Percentiles rank a stretch among this genome's conserved stretches.
Conservation (phyloP, 2,329 filamentous ascomycete genomes). For the Neurospora sp. region DNA sequence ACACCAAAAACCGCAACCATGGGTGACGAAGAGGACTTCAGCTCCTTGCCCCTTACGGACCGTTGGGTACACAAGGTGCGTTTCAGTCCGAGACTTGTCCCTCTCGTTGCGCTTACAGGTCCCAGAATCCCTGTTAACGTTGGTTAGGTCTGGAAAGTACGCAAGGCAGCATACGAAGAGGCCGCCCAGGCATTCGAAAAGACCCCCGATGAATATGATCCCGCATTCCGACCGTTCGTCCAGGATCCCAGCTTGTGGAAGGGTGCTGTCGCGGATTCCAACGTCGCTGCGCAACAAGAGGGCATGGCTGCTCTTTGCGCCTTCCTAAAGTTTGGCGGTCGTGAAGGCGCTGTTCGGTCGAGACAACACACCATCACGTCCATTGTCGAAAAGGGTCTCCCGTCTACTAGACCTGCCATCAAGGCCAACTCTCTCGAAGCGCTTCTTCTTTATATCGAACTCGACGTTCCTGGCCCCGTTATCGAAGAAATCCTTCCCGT, state of each 20-base stretch:
- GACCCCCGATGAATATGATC: conserved; percentile 75
- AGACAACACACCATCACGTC: conserved; percentile 63
- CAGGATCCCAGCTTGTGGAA: conserved; percentile 85
- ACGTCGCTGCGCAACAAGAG: conserved; percentile 93
- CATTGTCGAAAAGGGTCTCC: conserved; percentile 84
- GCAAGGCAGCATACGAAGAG: conserved; percentile 91
- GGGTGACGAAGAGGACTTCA: conserved; percentile 83
- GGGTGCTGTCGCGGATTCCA: conserved; percentile 82
- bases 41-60: conserved; percentile 65
- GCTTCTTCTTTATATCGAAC: conserved; percentile 77
- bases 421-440: conserved; percentile 83
- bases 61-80: conserved; percentile 72
- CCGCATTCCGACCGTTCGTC: conserved; percentile 78
- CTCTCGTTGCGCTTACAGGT: background rate
- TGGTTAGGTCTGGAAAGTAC: conserved; percentile 79
- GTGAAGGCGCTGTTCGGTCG: conserved; percentile 68
- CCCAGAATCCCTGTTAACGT: background rate
- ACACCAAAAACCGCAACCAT: conserved; percentile 33
- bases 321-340: conserved; percentile 84
- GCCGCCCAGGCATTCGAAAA: conserved; percentile 77
- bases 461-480: conserved; percentile 75
- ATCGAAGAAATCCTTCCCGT: conserved; percentile 83
- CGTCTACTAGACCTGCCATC: conserved; percentile 77
- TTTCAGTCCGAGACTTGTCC: background rate
- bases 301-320: conserved; percentile 79